phyloP scores from a whole-genome alignment of 768 basidiomycete genomes.

The Crucibulum laeve region DNA sequence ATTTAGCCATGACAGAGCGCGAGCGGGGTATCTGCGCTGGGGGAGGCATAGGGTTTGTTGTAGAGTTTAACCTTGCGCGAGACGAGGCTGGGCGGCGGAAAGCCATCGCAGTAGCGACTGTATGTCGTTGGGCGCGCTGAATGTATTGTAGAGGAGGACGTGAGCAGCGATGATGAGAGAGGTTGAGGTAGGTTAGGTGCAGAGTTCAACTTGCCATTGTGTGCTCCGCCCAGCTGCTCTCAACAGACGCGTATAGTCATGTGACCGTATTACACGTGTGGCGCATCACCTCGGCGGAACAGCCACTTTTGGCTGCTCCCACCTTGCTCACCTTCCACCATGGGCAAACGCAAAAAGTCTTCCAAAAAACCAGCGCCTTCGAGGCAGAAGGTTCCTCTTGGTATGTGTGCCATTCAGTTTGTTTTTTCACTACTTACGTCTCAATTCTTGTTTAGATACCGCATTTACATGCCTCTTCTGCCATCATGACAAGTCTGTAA shows the following conservation, averaged over 20 bases:
- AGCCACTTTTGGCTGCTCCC: not conserved
- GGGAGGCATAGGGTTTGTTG: constrained; percentile 17
- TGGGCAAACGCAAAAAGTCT: constrained; percentile 93
- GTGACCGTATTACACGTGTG: constrained; percentile 19
- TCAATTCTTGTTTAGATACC: constrained; percentile 50
- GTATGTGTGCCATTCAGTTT: constrained; percentile 33
- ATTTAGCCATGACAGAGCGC: constrained; percentile 45
- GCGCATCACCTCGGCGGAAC: constrained; percentile 1
- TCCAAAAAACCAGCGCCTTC: constrained; percentile 73
- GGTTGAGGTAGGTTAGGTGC: not conserved
- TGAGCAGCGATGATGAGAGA: not conserved
- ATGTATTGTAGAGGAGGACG: not conserved
- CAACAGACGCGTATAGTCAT: constrained; percentile 25
- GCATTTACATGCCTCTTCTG: constrained; percentile 86
- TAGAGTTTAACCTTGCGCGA: constrained; percentile 35
- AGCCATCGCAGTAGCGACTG: constrained; percentile 42
- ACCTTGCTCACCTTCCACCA: constrained; percentile 21
- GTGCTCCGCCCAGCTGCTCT: constrained; percentile 3
- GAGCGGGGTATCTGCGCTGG: constrained; percentile 36
- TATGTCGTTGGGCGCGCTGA: not conserved
- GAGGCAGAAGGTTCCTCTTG: constrained; percentile 67
- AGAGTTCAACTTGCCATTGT: not conserved
- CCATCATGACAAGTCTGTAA: constrained; percentile 87
- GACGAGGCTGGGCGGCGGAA: constrained; percentile 54
- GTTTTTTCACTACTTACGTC: not conserved